Conservation (phyloP, 2,329 filamentous ascomycete species). For the Drechslerella coelobrocha region DNA sequence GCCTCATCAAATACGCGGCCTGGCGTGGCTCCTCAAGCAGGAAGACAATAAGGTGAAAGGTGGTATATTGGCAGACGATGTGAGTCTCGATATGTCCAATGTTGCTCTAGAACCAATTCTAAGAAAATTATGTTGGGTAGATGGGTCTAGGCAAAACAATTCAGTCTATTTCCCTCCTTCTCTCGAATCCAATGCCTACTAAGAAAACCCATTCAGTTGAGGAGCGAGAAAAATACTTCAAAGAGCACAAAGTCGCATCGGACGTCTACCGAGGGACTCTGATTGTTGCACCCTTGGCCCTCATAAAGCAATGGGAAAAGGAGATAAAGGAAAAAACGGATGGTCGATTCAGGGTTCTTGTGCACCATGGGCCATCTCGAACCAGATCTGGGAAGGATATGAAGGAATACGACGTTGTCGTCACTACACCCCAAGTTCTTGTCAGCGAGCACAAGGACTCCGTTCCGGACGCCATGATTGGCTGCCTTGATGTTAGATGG, state of each 20-base stretch:
- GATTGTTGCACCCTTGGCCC: slow-evolving; percentile 87
- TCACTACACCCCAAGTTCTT: slow-evolving; percentile 95
- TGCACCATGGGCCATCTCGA: slow-evolving; percentile 87
- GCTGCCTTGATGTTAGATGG: slow-evolving; percentile 92
- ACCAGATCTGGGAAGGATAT: slow-evolving; percentile 80
- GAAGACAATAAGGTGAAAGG: slow-evolving; percentile 88
- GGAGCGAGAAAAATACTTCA: slow-evolving; percentile 59
- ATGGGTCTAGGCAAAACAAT: slow-evolving; percentile 98
- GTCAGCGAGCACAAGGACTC: slow-evolving; percentile 85
- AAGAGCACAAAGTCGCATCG: slow-evolving; percentile 71
- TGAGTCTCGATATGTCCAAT: slow-evolving; percentile 40
- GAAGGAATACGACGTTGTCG: slow-evolving; percentile 87
- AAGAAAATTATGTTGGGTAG: slow-evolving; percentile 27
- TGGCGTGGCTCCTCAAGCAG: slow-evolving; percentile 93
- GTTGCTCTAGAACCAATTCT: slow-evolving; percentile 2
- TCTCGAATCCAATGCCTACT: slow-evolving; percentile 78
- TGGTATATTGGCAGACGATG: slow-evolving; percentile 90
- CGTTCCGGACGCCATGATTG: slow-evolving; percentile 66
- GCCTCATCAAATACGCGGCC: slow-evolving; percentile 91
- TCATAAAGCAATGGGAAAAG: slow-evolving; percentile 96
- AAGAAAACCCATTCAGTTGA: slow-evolving; percentile 62
- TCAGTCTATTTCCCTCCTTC: slow-evolving; percentile 86
- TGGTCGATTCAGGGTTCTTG: slow-evolving; percentile 77
- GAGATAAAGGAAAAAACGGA: slow-evolving; percentile 86
- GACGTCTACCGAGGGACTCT: slow-evolving; percentile 79